Evolutionary conservation across 441 rosid genomes (phyloP).

Genomic region (Omphalea diandra): DNA sequence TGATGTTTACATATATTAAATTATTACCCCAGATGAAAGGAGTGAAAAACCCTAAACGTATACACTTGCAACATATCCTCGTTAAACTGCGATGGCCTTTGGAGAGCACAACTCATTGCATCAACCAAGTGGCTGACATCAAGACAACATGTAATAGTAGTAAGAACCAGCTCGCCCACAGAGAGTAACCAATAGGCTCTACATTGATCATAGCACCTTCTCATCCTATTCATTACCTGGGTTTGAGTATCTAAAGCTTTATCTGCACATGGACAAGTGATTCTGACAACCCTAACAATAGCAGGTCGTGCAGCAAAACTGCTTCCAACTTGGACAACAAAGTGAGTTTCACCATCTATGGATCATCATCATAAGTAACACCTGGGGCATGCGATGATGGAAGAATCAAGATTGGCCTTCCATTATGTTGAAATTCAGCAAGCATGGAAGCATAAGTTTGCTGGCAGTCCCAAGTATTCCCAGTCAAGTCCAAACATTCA

Average conservation of each 20-base stretch:
- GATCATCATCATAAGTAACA: constrained; percentile 79
- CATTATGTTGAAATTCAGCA: constrained; percentile 56
- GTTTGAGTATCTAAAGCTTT: not conserved
- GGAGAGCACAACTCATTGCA: not conserved
- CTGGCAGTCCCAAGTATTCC: constrained; percentile 49
- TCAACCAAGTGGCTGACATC: not conserved
- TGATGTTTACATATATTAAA: not conserved
- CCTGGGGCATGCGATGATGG: constrained; percentile 30
- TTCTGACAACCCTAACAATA: not conserved
- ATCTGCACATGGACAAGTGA: not conserved
- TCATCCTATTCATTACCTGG: not conserved
- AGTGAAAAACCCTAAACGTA: not conserved
- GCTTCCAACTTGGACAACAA: not conserved
- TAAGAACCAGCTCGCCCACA: not conserved
- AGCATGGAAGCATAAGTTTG: constrained; percentile 36
- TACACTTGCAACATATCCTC: not conserved
- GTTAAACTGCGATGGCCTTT: not conserved
- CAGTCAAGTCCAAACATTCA: constrained; percentile 69
- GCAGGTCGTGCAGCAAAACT: not conserved
- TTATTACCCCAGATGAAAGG: not conserved
- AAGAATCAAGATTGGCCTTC: constrained; percentile 58
- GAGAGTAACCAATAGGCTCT: not conserved
- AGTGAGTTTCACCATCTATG: constrained; percentile 37
- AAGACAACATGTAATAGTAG: not conserved
- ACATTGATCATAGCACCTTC: not conserved